phyloP scores from a whole-genome alignment of 106 monocot genomes.

The Cymbidium sinense region DNA sequence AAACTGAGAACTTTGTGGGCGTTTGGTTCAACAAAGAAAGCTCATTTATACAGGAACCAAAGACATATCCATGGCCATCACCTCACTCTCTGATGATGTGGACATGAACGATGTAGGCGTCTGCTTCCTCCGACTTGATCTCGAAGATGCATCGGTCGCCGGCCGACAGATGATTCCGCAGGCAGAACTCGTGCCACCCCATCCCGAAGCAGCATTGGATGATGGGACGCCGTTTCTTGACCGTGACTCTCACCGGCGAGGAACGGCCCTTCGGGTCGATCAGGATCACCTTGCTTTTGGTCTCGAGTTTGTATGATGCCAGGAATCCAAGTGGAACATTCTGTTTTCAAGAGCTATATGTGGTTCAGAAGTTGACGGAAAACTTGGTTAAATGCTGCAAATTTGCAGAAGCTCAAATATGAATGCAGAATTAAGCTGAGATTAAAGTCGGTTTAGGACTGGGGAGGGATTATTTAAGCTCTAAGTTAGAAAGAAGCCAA shows the following conservation, averaged over 20 bases:
- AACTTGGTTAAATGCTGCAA: neutral
- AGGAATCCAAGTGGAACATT: conserved; percentile 6
- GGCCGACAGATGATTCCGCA: neutral
- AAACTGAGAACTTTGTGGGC: neutral
- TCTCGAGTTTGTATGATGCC: neutral
- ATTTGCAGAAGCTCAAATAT: neutral
- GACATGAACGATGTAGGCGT: neutral
- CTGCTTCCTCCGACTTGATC: neutral
- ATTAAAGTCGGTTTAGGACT: too few species aligned
- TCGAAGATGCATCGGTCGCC: conserved; percentile 5
- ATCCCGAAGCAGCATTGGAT: neutral
- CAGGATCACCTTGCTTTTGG: neutral
- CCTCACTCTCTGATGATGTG: conserved; percentile 5
- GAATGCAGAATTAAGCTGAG: too few species aligned
- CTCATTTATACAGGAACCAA: neutral
- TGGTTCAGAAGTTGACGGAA: neutral
- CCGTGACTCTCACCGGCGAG: neutral
- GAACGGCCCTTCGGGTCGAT: neutral
- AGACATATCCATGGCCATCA: neutral
- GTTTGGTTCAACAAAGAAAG: neutral
- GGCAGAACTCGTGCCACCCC: conserved; percentile 7
- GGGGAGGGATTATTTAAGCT: neutral
- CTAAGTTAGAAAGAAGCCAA: neutral
- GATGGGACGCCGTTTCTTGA: conserved; percentile 5
- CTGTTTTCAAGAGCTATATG: conserved; percentile 1